A percentile compares a stretch with the other conserved stretches of the same genome.
Evolutionary conservation across 306 rosid genomes (phyloP).

Genomic region (Acacia melanoxylon): DNA sequence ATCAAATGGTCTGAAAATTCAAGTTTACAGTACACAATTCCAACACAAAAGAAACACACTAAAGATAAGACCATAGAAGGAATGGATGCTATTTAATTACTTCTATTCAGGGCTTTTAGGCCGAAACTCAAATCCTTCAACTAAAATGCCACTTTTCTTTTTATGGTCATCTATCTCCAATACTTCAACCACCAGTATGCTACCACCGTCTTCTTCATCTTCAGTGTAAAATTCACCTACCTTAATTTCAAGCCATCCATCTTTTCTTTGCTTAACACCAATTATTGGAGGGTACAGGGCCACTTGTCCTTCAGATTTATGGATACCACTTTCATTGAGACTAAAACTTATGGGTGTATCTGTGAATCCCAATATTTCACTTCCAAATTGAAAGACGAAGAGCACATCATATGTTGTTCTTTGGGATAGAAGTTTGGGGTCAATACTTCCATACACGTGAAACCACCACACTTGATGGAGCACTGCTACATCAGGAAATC

Average conservation of each 20-base stretch:
- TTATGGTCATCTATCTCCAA: not conserved
- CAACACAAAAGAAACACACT: not conserved
- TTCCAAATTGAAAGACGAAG: not conserved
- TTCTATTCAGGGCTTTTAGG: conserved; percentile 16
- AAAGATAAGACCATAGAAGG: not conserved
- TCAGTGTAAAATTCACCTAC: conserved; percentile 10
- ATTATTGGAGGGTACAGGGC: not conserved
- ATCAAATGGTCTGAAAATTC: not conserved
- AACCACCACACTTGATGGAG: not conserved
- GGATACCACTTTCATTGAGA: not conserved
- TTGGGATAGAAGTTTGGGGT: not conserved
- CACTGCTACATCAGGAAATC: not conserved
- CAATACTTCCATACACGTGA: not conserved
- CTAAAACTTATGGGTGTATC: not conserved
- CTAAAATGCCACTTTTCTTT: conserved; percentile 26
- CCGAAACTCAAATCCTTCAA: conserved; percentile 46
- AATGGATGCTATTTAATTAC: not conserved
- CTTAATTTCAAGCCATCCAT: conserved; percentile 22
- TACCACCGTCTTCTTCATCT: not conserved
- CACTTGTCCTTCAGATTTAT: not conserved
- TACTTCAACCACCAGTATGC: not conserved
- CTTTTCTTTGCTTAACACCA: not conserved
- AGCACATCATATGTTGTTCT: not conserved
- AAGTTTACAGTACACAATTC: not conserved
- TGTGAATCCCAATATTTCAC: not conserved